phyloP scores from a whole-genome alignment of 495 filamentous ascomycete genomes.

The Penicillium canescens region DNA sequence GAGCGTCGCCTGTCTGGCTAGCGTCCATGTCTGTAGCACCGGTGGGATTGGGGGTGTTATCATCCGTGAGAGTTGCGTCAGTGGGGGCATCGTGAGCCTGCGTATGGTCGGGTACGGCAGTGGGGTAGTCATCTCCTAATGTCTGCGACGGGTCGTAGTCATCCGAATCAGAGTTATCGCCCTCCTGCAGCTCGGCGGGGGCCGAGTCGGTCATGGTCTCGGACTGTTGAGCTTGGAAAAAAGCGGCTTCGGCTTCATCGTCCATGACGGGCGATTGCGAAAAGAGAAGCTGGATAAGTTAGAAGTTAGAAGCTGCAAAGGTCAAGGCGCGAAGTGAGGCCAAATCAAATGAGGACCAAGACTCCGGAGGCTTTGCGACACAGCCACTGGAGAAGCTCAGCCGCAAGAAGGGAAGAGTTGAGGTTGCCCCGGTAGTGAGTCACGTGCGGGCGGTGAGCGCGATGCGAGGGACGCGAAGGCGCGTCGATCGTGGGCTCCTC shows the following conservation, averaged over 20 bases:
- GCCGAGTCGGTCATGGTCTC: constrained; percentile 48
- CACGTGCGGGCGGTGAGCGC: constrained; percentile 29
- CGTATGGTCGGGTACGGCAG: constrained; percentile 25
- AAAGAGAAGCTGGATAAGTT: constrained; percentile 2
- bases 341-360: background rate
- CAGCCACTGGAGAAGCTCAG: constrained; percentile 7
- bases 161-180: constrained; percentile 55
- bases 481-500: constrained; percentile 26
- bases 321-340: background rate
- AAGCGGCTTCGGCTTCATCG: constrained; percentile 61
- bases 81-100: constrained; percentile 24
- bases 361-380: background rate
- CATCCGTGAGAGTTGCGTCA: constrained; percentile 20
- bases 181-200: constrained; percentile 47
- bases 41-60: constrained; percentile 21
- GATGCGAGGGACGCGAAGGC: constrained; percentile 32
- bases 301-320: background rate
- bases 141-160: constrained; percentile 56
- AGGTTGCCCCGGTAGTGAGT: constrained; percentile 13
- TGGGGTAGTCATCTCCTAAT: constrained; percentile 45
- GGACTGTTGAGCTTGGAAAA: constrained; percentile 49
- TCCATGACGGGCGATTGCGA: constrained; percentile 47
- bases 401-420: constrained; percentile 2
- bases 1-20: constrained; percentile 26
- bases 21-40: constrained; percentile 29